Evolutionary conservation across 2,329 filamentous ascomycete species (phyloP).

Genomic region (Xylaria sp.): DNA sequence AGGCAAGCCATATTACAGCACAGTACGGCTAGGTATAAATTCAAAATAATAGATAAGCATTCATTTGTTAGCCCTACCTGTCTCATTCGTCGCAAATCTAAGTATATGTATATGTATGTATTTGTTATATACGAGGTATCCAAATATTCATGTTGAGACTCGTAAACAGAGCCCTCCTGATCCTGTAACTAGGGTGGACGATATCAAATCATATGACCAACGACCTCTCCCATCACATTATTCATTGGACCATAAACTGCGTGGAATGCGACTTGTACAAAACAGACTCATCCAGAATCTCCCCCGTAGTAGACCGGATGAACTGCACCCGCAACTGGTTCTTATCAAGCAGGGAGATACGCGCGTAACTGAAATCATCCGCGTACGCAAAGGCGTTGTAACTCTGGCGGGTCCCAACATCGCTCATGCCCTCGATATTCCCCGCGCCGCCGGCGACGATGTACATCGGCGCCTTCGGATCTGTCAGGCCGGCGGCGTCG

Average conservation of each 20-base stretch:
- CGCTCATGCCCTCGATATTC: conserved; percentile 58
- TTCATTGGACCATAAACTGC: conserved; percentile 51
- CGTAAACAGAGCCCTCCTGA: too few relatives aligned
- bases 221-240: not conserved
- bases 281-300: conserved; percentile 52
- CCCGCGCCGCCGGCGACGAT: conserved; percentile 61
- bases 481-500: conserved; percentile 46
- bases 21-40: too few relatives aligned
- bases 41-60: too few relatives aligned
- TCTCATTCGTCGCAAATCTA: too few relatives aligned
- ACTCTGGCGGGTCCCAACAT: conserved; percentile 48
- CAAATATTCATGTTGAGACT: too few relatives aligned
- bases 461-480: conserved; percentile 56
- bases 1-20: too few relatives aligned
- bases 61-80: too few relatives aligned
- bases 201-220: not conserved
- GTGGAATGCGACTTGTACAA: conserved; percentile 55
- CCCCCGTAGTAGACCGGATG: conserved; percentile 53
- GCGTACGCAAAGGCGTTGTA: conserved; percentile 57
- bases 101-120: too few relatives aligned
- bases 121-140: too few relatives aligned
- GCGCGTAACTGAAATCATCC: conserved; percentile 59
- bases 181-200: too few relatives aligned
- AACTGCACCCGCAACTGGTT: conserved; percentile 58
- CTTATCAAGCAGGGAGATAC: conserved; percentile 52